These are phyloP conservation scores for Myriangium duriaei DNA, from an alignment of 2,329 filamentous ascomycete species.

Conservation along the genomic window DNA sequence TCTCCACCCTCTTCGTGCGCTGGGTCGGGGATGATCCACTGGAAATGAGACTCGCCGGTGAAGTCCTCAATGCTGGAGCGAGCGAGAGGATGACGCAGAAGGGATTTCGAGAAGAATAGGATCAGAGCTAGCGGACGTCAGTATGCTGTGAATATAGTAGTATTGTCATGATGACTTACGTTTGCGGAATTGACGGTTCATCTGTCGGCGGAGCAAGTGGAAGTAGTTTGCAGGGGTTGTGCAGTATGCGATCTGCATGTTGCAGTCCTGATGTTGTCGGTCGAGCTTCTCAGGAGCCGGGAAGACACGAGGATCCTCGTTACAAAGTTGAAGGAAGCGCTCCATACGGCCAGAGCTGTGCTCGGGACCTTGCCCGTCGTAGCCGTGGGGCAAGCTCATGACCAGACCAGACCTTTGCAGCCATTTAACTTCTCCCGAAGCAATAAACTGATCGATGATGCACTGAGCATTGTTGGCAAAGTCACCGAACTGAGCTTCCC, in stretches of 20 bases:
- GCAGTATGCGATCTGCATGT: constrained; percentile 97
- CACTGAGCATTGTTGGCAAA: constrained; percentile 99
- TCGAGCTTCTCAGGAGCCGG: constrained; percentile 78
- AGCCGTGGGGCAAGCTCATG: constrained; percentile 92
- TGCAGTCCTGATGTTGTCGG: constrained; percentile 97
- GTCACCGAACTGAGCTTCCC: constrained; percentile 99
- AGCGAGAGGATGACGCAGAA: constrained; percentile 85
- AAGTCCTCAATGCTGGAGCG: constrained; percentile 87
- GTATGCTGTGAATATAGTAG: constrained; percentile 6
- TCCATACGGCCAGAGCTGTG: constrained; percentile 97
- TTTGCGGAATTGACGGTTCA: constrained; percentile 99
- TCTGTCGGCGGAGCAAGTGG: constrained; percentile 91
- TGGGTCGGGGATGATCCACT: constrained; percentile 88
- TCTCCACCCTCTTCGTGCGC: constrained; percentile 58
- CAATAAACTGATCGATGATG: constrained; percentile 97
- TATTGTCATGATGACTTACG: constrained; percentile 48
- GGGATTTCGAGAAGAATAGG: constrained; percentile 96
- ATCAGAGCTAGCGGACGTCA: constrained; percentile 53
- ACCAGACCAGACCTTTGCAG: constrained; percentile 94
- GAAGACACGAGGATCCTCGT: constrained; percentile 92
- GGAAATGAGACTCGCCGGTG: constrained; percentile 80
- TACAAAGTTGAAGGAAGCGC: constrained; percentile 91
- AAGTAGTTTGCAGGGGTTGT: constrained; percentile 94
- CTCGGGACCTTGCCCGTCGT: constrained; percentile 95
- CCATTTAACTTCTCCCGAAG: constrained; percentile 97